Conservation (phyloP, 257 asterid genomes). For the Anisodus tanguticus region DNA sequence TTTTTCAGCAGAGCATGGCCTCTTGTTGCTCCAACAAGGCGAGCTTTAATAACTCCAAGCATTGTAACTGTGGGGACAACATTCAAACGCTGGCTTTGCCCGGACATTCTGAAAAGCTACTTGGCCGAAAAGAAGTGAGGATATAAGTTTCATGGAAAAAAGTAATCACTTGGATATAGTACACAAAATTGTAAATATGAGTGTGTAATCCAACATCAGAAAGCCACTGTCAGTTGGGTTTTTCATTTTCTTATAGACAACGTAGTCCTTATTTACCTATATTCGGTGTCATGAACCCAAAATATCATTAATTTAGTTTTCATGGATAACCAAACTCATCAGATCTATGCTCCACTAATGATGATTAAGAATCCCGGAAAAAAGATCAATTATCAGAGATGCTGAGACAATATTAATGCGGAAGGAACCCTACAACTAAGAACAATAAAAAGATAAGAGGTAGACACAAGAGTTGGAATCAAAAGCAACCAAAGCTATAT, state of each 20-base stretch:
- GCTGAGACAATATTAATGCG: too few relatives aligned
- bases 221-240: not conserved
- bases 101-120: slow-evolving; percentile 43
- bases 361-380: too few relatives aligned
- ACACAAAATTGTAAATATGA: not conserved
- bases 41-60: too few relatives aligned
- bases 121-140: slow-evolving; percentile 12
- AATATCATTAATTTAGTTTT: not conserved
- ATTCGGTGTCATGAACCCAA: not conserved
- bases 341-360: not conserved
- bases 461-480: too few relatives aligned
- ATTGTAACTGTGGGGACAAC: slow-evolving; percentile 56
- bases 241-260: not conserved
- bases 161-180: not conserved
- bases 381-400: too few relatives aligned
- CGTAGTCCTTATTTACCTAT: not conserved
- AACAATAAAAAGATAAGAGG: too few relatives aligned
- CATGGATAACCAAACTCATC: not conserved
- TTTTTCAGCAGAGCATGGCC: too few relatives aligned
- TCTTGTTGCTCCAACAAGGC: too few relatives aligned
- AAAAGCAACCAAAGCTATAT: too few relatives aligned
- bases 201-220: not conserved
- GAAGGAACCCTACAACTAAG: too few relatives aligned
- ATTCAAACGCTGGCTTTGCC: slow-evolving; percentile 51
- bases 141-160: not conserved